A percentile compares a stretch with the other conserved stretches of the same genome.
Conservation (phyloP, 768 basidiomycete species). For the Pleurotus platypus region DNA sequence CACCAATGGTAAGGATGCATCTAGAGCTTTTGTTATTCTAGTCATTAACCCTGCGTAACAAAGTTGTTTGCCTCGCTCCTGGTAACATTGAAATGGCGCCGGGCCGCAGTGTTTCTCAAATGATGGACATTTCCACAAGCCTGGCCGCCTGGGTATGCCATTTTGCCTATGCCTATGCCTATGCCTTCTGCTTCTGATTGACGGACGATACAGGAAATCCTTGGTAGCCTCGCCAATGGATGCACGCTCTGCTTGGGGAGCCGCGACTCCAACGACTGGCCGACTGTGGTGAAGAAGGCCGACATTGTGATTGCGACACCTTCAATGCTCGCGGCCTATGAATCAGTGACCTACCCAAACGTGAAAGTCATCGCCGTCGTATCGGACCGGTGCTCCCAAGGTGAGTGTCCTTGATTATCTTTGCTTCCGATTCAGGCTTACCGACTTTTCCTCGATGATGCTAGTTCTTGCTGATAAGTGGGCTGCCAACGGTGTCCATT, state of each 20-base stretch:
- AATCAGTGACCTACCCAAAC: constrained; percentile 49
- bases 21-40: neutral
- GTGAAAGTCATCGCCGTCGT: constrained; percentile 51
- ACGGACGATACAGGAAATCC: constrained; percentile 30
- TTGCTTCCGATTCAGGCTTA: too few species aligned
- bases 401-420: constrained; percentile 21
- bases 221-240: constrained; percentile 49
- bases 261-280: constrained; percentile 46
- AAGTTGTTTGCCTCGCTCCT: constrained; percentile 21
- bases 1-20: constrained; percentile 28
- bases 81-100: constrained; percentile 58
- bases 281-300: constrained; percentile 40
- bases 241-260: constrained; percentile 50
- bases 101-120: constrained; percentile 51
- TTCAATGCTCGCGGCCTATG: constrained; percentile 43
- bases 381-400: constrained; percentile 53
- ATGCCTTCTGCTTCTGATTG: neutral
- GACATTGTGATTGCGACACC: constrained; percentile 53
- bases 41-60: neutral
- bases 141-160: constrained; percentile 52
- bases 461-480: constrained; percentile 36
- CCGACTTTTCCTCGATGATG: constrained; percentile 13
- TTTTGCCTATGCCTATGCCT: neutral
- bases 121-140: constrained; percentile 63
- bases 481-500: constrained; percentile 29